These are phyloP conservation scores for Pleurozium schreberi DNA, from an alignment of 225 moss, liverwort and hornwort genomes.

Conservation along the genomic window DNA sequence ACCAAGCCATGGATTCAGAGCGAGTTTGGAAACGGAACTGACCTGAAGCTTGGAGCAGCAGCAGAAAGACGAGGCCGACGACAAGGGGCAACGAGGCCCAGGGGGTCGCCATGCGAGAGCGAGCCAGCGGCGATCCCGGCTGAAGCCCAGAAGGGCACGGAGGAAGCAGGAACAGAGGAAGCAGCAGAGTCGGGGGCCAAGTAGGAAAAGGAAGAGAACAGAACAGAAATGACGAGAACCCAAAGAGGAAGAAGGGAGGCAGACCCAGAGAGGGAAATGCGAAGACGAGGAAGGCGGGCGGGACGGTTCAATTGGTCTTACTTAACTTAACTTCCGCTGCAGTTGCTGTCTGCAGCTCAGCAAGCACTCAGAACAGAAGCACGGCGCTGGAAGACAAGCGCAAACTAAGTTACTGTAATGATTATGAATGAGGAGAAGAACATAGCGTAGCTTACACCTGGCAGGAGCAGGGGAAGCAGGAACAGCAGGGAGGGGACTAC, in stretches of 20 bases:
- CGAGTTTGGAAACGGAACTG: neutral
- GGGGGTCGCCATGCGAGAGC: constrained; percentile 19
- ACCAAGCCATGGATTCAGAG: neutral
- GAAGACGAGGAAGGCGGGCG: neutral
- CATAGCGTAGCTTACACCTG: neutral
- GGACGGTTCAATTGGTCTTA: neutral
- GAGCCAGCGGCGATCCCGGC: constrained; percentile 8
- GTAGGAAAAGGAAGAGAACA: too few species aligned
- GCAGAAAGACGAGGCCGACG: constrained; percentile 3
- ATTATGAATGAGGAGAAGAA: neutral
- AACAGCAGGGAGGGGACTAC: neutral
- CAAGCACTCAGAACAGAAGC: neutral
- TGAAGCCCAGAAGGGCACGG: constrained; percentile 1
- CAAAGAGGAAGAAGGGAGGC: neutral
- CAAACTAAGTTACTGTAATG: neutral
- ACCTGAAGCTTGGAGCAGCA: constrained; percentile 16
- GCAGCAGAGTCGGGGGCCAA: neutral
- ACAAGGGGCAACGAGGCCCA: neutral
- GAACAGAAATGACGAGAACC: neutral
- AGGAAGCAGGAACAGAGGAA: neutral
- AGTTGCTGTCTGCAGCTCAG: neutral
- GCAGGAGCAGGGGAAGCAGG: neutral
- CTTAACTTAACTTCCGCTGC: neutral
- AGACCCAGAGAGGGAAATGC: neutral
- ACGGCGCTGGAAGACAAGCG: neutral